phyloP scores from a whole-genome alignment of 169 alveolate species.

The Eimeria acervulina region DNA sequence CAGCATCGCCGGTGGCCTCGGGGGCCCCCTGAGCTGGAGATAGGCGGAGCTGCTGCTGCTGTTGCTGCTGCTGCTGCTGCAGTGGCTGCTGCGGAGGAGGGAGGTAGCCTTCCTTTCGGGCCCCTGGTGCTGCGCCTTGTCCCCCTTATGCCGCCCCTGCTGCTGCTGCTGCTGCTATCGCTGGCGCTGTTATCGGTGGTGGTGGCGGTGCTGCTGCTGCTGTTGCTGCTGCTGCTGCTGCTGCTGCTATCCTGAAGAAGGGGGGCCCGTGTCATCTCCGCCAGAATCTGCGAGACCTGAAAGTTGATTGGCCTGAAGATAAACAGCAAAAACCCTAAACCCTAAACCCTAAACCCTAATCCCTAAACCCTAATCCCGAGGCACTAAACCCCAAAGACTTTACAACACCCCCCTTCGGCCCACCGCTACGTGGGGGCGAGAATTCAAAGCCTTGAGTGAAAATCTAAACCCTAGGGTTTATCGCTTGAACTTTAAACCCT shows the following conservation, averaged over 20 bases:
- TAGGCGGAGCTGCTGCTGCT: too few species aligned
- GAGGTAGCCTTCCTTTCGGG: not conserved
- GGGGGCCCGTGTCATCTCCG: not conserved
- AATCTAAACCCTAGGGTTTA: not conserved
- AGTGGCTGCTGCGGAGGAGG: too few species aligned
- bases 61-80: too few species aligned
- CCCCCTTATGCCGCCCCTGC: not conserved
- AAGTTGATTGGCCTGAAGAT: constrained; percentile 25
- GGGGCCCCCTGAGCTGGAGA: too few species aligned
- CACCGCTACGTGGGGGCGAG: too few species aligned
- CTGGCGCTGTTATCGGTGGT: not conserved
- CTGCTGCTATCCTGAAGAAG: not conserved
- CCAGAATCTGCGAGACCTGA: constrained; percentile 22
- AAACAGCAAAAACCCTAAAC: constrained; percentile 20
- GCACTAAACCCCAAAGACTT: not conserved
- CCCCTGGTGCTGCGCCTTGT: not conserved
- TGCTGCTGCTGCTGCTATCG: constrained; percentile 3
- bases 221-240: constrained; percentile 5
- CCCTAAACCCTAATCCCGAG: not conserved
- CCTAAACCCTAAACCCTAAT: constrained; percentile 5
- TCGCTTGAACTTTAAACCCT: not conserved
- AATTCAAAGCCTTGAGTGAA: too few species aligned
- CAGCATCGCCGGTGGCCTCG: too few species aligned
- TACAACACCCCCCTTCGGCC: too few species aligned
- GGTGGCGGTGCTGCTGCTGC: not conserved